These are phyloP conservation scores for Brettanomyces bruxellensis DNA, from an alignment of 805 yeast genomes.

Conservation along the genomic window DNA sequence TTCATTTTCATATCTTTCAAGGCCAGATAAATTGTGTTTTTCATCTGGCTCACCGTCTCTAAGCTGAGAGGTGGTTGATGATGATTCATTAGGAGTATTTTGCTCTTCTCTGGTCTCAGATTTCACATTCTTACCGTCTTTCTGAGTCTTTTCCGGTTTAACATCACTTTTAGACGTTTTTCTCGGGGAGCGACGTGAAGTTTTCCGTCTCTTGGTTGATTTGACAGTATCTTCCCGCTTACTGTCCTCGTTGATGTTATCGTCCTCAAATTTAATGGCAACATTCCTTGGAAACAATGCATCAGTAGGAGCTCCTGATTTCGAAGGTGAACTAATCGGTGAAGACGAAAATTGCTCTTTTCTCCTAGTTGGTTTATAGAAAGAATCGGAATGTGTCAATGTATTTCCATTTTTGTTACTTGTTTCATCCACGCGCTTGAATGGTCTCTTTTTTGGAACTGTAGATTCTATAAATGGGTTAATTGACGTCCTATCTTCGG, in stretches of 20 bases:
- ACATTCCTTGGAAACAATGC: slow-evolving; percentile 4
- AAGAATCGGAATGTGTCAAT: slow-evolving; percentile 13
- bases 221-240: background rate
- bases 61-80: no score
- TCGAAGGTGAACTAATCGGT: background rate
- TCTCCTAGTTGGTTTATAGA: slow-evolving; percentile 15
- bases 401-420: slow-evolving; percentile 7
- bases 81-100: no score
- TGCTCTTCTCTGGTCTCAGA: no score
- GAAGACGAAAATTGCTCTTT: slow-evolving; percentile 18
- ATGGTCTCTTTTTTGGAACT: slow-evolving; percentile 11
- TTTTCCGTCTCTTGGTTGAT: background rate
- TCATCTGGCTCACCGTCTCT: no score
- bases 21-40: no score
- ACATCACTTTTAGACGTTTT: no score
- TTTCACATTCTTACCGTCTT: no score
- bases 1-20: background rate
- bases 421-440: slow-evolving; percentile 3
- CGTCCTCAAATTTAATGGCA: slow-evolving; percentile 5
- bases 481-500: background rate
- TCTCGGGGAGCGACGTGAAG: background rate
- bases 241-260: background rate
- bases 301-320: background rate
- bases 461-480: background rate
- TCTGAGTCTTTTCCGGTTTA: no score